Percentiles rank a stretch among this genome's conserved stretches.
phyloP scores from a whole-genome alignment of 768 basidiomycete genomes.

The Russula virescens region DNA sequence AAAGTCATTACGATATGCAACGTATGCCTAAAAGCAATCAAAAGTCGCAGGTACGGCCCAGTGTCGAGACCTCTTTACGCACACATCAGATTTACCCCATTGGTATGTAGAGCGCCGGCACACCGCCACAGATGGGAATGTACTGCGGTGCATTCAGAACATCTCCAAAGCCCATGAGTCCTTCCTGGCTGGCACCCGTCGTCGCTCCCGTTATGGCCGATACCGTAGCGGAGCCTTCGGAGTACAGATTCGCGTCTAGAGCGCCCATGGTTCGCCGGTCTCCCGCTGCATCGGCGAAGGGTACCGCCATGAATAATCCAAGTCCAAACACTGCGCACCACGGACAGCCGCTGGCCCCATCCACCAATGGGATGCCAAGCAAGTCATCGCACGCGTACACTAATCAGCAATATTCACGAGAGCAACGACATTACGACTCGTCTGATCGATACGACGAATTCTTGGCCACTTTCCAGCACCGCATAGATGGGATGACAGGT shows the following conservation, averaged over 20 bases:
- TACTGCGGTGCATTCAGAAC: constrained; percentile 10
- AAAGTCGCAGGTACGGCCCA: constrained; percentile 2
- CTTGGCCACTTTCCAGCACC: constrained; percentile 15
- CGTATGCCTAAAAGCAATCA: not conserved
- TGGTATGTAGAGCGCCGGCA: not conserved
- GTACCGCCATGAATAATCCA: not conserved
- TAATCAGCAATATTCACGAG: not conserved
- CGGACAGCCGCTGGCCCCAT: not conserved
- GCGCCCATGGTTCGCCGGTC: constrained; percentile 14
- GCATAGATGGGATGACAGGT: constrained; percentile 19
- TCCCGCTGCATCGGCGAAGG: not conserved
- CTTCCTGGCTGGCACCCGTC: constrained; percentile 13
- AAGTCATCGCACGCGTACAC: not conserved
- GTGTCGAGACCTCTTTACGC: not conserved
- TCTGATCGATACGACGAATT: constrained; percentile 15
- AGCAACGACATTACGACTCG: not conserved
- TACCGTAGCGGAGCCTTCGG: constrained; percentile 4
- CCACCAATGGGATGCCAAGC: not conserved
- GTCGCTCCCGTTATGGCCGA: constrained; percentile 1
- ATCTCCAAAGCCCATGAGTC: not conserved
- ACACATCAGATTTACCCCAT: not conserved
- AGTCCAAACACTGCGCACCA: not conserved
- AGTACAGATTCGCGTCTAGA: constrained; percentile 13
- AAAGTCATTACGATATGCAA: not conserved
- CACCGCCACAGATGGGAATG: not conserved